Base-by-base conservation (phyloP, 1,139 yeast genomes). In the Pichia sp. region DNA sequence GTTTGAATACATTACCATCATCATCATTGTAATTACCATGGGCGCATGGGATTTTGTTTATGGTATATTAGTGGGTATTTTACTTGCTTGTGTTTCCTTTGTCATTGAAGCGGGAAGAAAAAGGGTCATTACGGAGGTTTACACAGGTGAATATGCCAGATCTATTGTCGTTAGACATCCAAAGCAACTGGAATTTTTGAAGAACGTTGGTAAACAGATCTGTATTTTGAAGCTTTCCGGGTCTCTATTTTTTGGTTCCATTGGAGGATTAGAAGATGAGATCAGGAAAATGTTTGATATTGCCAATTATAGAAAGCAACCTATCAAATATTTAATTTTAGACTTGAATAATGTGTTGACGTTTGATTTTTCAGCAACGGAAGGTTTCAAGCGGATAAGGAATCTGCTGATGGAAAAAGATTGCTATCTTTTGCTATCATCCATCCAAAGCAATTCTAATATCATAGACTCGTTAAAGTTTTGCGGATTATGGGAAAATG, bases 361-460 rank as follows among this genome's bases (percentile, higher is more conserved):
- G 9, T 79, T 92, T 55, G 99, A 92, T 64, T 92, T 85, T 57
- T 85, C 95, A 36, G 97, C 97, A 0, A 95, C 97, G 5, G 98
- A 92, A 64, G 96, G 97, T 0, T 86, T 92, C 61, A 79, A 90
- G 55, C 72, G 97, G 54, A 84, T 94, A 52, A 79, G 86, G 60
- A 82, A 95, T 52, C 73, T 87, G 55, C 69, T 88, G 27, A 78
- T 77, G 50, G 81, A 84, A 28, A 82, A 79, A 52, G 72, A 72
- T 44, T 84, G 94, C 27, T 84, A 77, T 53, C 67, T 92, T 59
- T 74, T 90, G 29, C 73, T 92, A 38, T 82, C 95, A 1, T 85
- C 96, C 1, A 90, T 90, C 26, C 79, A 79, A 38, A 31, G 31
- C 9, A 78, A 78, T 41, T 81, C 79, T 41, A 72, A 72, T 36